Base-by-base conservation (phyloP, 768 basidiomycete species). In the Lactifluus echinatus region DNA sequence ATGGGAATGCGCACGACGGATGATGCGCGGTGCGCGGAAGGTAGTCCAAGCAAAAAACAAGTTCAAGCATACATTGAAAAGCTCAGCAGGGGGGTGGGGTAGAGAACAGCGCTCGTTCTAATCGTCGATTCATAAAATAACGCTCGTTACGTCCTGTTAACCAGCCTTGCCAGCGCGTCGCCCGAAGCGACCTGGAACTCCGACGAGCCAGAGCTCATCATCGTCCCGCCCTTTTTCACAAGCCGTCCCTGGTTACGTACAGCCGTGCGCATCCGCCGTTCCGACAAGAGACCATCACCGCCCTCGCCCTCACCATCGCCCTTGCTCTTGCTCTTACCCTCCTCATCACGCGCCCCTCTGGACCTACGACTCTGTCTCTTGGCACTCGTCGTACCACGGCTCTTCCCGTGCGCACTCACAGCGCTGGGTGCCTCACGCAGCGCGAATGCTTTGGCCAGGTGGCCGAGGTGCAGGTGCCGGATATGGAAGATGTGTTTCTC, bases 401-500 rank as follows among this genome's bases (percentile, higher is more conserved):
- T 34, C 50, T 62, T 65, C 6, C 52, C 48, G 37, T 64, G 56
- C 1, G 59, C 61, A 28, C 65, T 65, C n/a, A 79, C 66, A 2
- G 65, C 65, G 26, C 67, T 74, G 0, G 93, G 92, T 8, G 93
- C 87, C 28, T 94, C 93, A 29, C 93, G 87, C 61, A 94, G 75
- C 1, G 89, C 89, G 66, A 95, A 95, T 1, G 92, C 82, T 70
- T 95, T 94, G 15, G 93, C 92, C 45, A 92, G 72, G 74, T 99
- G 96, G 1, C 96, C 96, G 43, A 96, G 79, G 67, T 99, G 96
- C 8, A 98, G 78, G 67, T 95, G 83, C 15, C 88, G 87, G 57
- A 97, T 84, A 70, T 98, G 94, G 76, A 99, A 99, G 51, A 98
- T 90, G 62, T 92, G 85, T 67, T 98, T 99, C 70, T 98, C 96